Base-by-base conservation (phyloP, 2,329 filamentous ascomycete species). In the Aspergillus costaricaensis region DNA sequence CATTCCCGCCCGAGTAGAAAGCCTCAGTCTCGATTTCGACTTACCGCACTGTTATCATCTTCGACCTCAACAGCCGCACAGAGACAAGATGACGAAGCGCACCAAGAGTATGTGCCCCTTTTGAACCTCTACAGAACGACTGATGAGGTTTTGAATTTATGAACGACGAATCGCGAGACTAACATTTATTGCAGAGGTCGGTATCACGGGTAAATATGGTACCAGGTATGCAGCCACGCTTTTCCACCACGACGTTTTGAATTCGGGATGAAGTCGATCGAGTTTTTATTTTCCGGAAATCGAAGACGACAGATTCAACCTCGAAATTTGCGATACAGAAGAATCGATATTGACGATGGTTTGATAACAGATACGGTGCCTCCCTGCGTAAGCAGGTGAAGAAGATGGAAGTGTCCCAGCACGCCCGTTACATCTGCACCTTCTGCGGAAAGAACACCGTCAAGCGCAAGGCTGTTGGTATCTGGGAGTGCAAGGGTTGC, bases 351-450 rank as follows among this genome's bases (percentile, higher is more conserved):
- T 71, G 65, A 72, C 62, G 54, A 62, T 60, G 27, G 52, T 39
- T 63, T 62, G 57, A 58, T 63, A 73, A 73, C 64, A 94, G 92
- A 88, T 96, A 96, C 84, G 95, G 94, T 93, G 94, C 95, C 80
- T 98, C 95, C 77, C 92, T 98, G 83, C 92, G 93, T 85, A 98
- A 98, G 88, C 93, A 92, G 82, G 90, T 95, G 79, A 98, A 98
- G 92, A 97, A 97, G 91, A 96, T 97, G 90, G 95, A 98, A 90
- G 91, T 98, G 82, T 91, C 91, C 77, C 95, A 98, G 84, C 95
- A 99, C 87, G 92, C 92, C 85, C 90, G 90, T 81, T 98, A 97
- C 82, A 88, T 89, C 79, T 98, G 94, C 89, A 94, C 93, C 71
- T 99, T 98, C 91, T 96, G 92, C 88, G 94, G 94, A 79, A 98